Evolutionary conservation across 176 grass and related monocot species (phyloP), one percentile per base, ranked within the genome.

Genomic region (Aegilops longissima): DNA sequence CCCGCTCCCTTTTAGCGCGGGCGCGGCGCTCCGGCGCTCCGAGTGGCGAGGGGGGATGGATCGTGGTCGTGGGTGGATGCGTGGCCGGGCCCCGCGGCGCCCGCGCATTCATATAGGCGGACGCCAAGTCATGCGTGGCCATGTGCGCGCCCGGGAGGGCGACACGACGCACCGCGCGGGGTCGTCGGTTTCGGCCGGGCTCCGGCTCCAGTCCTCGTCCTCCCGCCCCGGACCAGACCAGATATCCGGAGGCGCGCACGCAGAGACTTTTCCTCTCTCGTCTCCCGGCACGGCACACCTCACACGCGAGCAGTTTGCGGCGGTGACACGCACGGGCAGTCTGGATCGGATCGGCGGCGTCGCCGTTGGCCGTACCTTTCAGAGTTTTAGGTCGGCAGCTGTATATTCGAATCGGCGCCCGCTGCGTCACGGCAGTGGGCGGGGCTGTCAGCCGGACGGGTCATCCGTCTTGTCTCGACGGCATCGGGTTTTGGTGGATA

Each of bases 51-150:
- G 61, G 45, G 42, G 42, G 42, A 44, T 44, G 78, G 79, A 47
- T 47, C 9, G 71, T 54, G 73, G 40, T 21, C 30, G 42, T 9
- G 49, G 49, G 49, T 16, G 14, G 49, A 16, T 52, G 49, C 49
- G 49, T 52, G 58, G 77, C 24, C 5, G 69, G 82, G 52, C 4
- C 67, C 54, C 54, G 51, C 44, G 44, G 44, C 47, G 47, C 47
- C 47, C 47, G 47, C 12, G 47, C 47, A 52, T 52, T 52, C 14
- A 23, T 62, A 24, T 61, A 61, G 59, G 59, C 8, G 59, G 59
- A 61, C 20, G 70, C 66, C 73, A 85, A 54, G 73, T 49, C 54
- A 58, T 77, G 24, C 3, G 7, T 18, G 78, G n/a, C 82, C 52
- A 74, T 74, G 70, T 62, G 70, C 70, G 13, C 49, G 49, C 14